Conservation (phyloP, 2,329 filamentous ascomycete species). For the Xylaria sp. region DNA sequence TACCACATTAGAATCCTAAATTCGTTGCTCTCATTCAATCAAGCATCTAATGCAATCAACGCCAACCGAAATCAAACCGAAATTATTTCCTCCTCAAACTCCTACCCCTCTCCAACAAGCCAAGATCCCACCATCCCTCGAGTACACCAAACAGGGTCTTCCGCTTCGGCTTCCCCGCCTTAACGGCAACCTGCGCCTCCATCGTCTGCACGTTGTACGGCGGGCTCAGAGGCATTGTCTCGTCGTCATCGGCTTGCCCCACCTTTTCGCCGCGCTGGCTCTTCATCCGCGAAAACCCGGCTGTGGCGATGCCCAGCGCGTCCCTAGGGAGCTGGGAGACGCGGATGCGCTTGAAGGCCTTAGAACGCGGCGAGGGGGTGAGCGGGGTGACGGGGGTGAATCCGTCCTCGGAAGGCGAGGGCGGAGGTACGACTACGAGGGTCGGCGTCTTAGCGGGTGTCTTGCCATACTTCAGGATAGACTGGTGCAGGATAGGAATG, state of each 20-base stretch:
- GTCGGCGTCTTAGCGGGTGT: conserved; percentile 15
- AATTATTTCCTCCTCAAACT: conserved; percentile 37
- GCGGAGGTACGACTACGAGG: conserved; percentile 29
- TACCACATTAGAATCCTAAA: too few relatives aligned
- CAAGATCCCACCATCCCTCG: conserved; percentile 63
- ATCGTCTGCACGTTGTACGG: conserved; percentile 9
- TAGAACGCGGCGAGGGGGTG: conserved; percentile 31
- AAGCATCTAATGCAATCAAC: too few relatives aligned
- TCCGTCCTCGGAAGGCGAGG: conserved; percentile 36
- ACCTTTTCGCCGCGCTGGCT: conserved; percentile 27
- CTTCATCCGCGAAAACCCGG: conserved; percentile 28
- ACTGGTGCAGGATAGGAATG: conserved; percentile 38
- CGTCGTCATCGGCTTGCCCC: conserved; percentile 27
- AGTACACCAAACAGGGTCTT: conserved; percentile 55
- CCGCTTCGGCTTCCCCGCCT: conserved; percentile 46
- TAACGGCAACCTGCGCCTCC: conserved; percentile 18
- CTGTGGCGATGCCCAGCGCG: conserved; percentile 40
- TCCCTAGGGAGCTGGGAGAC: conserved; percentile 37
- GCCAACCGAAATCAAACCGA: neutral
- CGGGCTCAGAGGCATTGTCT: conserved; percentile 37
- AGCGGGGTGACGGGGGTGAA: conserved; percentile 39
- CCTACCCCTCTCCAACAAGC: conserved; percentile 51
- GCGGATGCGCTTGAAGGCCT: conserved; percentile 29
- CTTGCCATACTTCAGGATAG: conserved; percentile 26
- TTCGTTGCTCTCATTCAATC: too few relatives aligned